Evolutionary conservation across 306 rosid species (phyloP).

Genomic region (Ziziphus jujuba): DNA sequence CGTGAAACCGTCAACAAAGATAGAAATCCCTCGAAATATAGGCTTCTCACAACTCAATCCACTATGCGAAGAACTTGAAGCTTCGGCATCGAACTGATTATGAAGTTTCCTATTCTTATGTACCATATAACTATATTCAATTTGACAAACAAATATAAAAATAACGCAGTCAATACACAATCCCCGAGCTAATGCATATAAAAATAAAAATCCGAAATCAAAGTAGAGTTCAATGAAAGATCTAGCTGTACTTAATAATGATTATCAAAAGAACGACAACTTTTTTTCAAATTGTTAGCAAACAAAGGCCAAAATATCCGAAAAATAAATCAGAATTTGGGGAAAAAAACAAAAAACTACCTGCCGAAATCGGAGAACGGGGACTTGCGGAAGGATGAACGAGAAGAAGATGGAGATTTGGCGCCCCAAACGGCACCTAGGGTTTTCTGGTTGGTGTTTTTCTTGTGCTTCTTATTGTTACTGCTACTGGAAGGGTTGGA

Average conservation of each 20-base stretch:
- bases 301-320: neutral
- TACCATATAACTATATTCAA: constrained; percentile 64
- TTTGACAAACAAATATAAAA: neutral
- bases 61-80: constrained; percentile 42
- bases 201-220: neutral
- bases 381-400: constrained; percentile 53
- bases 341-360: constrained; percentile 22
- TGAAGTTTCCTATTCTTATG: constrained; percentile 76
- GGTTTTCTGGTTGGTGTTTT: constrained; percentile 62
- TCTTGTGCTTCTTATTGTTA: constrained; percentile 33
- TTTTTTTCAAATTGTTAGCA: neutral
- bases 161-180: neutral
- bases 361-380: constrained; percentile 73
- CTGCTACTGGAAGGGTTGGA: constrained; percentile 34
- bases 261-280: too few relatives aligned
- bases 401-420: constrained; percentile 57
- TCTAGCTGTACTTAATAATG: too few relatives aligned
- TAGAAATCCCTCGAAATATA: constrained; percentile 71
- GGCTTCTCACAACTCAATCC: constrained; percentile 41
- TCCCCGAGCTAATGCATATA: neutral
- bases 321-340: neutral
- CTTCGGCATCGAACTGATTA: constrained; percentile 65
- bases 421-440: constrained; percentile 84
- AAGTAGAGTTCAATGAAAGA: neutral
- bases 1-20: constrained; percentile 92